phyloP scores from a whole-genome alignment of 495 filamentous ascomycete genomes.

The Penicillium psychrofluorescens region DNA sequence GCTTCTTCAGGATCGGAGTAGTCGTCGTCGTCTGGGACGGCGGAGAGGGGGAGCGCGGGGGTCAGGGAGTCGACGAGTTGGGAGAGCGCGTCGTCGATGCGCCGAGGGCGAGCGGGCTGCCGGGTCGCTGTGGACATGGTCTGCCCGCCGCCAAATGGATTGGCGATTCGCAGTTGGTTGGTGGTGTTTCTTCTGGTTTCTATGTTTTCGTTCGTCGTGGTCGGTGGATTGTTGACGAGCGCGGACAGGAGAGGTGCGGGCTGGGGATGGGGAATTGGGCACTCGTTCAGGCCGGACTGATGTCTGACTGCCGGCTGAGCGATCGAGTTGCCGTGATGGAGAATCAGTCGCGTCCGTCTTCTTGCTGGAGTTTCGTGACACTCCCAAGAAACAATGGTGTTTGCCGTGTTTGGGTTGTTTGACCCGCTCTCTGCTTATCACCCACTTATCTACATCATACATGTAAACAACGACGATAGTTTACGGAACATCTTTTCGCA shows the following conservation, averaged over 20 bases:
- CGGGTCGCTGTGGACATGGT: slow-evolving; percentile 29
- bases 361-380: background rate
- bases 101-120: slow-evolving; percentile 31
- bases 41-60: slow-evolving; percentile 28
- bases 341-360: background rate
- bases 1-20: slow-evolving; percentile 38
- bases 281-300: no score
- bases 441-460: no score
- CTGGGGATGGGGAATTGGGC: no score
- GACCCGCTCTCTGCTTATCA: background rate
- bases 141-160: slow-evolving; percentile 6
- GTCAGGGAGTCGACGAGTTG: slow-evolving; percentile 47
- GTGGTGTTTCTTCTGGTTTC: background rate
- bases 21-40: slow-evolving; percentile 27
- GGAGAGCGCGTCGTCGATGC: slow-evolving; percentile 49
- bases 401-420: slow-evolving; percentile 17
- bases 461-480: no score
- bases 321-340: background rate
- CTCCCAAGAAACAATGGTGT: background rate
- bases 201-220: background rate
- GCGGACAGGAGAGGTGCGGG: no score
- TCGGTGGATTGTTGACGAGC: background rate
- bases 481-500: no score
- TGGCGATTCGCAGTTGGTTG: background rate
- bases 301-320: background rate